These are phyloP conservation scores for Rhytidhysteron rufulum DNA, from an alignment of 2,329 filamentous ascomycete genomes.

Conservation along the genomic window DNA sequence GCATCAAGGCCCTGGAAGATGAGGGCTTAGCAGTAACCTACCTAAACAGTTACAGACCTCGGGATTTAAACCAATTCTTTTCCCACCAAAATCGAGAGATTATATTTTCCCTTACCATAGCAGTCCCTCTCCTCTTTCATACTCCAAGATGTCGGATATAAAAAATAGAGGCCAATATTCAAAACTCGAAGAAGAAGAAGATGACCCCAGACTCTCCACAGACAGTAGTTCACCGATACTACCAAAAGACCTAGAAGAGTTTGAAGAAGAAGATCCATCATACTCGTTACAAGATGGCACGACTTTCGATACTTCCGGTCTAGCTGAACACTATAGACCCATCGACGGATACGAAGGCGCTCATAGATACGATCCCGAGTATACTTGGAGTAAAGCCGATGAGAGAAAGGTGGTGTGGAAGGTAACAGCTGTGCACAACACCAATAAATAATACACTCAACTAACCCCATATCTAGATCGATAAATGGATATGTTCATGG, in stretches of 20 bases:
- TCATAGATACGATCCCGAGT: conserved; percentile 55
- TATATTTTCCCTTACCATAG: no score
- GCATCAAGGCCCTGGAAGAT: no score
- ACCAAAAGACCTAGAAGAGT: not conserved
- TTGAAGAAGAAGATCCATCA: not conserved
- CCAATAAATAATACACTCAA: not conserved
- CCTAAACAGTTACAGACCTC: no score
- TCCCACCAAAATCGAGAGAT: no score
- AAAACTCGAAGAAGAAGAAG: not conserved
- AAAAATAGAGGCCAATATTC: not conserved
- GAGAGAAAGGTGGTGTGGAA: conserved; percentile 53
- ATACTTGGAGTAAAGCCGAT: conserved; percentile 53
- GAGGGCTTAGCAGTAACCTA: no score
- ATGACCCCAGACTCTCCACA: not conserved
- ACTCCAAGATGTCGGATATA: no score
- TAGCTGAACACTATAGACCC: conserved; percentile 21
- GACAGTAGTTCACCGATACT: not conserved
- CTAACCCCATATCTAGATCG: conserved; percentile 29
- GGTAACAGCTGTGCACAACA: conserved; percentile 26
- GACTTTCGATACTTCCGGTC: not conserved
- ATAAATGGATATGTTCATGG: conserved; percentile 43
- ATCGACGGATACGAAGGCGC: conserved; percentile 54
- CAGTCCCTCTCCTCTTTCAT: no score
- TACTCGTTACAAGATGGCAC: not conserved
- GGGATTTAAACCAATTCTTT: no score